Evolutionary conservation across 2,329 filamentous ascomycete genomes (phyloP).

Genomic region (Seiridium cupressi): DNA sequence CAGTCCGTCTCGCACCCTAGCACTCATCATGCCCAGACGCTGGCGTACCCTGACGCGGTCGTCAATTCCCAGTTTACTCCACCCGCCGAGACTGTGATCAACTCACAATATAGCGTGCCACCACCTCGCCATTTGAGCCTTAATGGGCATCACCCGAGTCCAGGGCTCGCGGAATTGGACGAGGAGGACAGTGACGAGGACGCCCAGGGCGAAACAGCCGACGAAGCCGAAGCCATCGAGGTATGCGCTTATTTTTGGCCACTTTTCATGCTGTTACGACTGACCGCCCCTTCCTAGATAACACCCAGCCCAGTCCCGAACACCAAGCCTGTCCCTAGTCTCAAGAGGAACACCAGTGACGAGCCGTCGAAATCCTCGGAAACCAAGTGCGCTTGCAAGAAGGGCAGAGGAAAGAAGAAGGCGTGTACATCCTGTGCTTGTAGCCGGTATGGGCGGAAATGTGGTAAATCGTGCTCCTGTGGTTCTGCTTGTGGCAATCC

Average conservation of each 20-base stretch:
- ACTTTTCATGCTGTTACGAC: background rate
- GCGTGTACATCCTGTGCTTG: constrained; percentile 29
- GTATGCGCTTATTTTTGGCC: constrained; percentile 16
- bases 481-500: constrained; percentile 28
- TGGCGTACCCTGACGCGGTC: constrained; percentile 24
- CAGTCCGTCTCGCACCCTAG: constrained; percentile 24
- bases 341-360: constrained; percentile 16
- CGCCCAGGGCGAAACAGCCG: constrained; percentile 28
- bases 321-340: background rate
- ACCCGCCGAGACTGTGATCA: constrained; percentile 14
- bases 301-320: constrained; percentile 22
- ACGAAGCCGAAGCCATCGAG: constrained; percentile 24
- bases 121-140: background rate
- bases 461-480: constrained; percentile 26
- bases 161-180: constrained; percentile 17
- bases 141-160: constrained; percentile 21
- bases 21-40: constrained; percentile 21
- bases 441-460: constrained; percentile 28
- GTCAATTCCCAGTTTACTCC: constrained; percentile 28
- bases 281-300: constrained; percentile 14
- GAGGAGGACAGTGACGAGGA: constrained; percentile 26
- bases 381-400: constrained; percentile 29
- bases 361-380: constrained; percentile 23
- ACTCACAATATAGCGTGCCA: constrained; percentile 15
- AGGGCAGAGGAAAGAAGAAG: constrained; percentile 31